phyloP scores from a whole-genome alignment of 371 early-diverging fungal genomes.

The Mortierella sp. region DNA sequence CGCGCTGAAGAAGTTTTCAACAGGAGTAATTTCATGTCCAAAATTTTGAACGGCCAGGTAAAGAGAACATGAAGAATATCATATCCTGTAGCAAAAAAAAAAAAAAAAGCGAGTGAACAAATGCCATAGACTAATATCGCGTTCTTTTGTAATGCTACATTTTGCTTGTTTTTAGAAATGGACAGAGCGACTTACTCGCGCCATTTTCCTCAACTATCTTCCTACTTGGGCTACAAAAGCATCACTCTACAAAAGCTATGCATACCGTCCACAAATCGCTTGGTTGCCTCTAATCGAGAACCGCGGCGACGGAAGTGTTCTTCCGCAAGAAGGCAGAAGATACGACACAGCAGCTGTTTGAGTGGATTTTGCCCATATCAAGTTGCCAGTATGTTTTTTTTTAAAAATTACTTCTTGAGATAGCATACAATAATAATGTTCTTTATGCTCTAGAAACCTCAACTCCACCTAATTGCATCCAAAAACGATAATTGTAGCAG shows the following conservation, averaged over 20 bases:
- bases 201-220: slow-evolving; percentile 5
- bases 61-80: background rate
- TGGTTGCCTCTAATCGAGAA: slow-evolving; percentile 12
- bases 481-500: too few species aligned
- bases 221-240: slow-evolving; percentile 5
- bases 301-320: slow-evolving; percentile 4
- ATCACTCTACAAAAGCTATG: background rate
- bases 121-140: background rate
- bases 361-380: too few species aligned
- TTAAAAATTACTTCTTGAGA: too few species aligned
- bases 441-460: too few species aligned
- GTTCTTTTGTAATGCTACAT: too few species aligned
- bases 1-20: slow-evolving; percentile 1
- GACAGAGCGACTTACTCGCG: slow-evolving; percentile 5
- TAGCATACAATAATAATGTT: too few species aligned
- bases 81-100: too few species aligned
- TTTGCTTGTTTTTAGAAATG: slow-evolving; percentile 2
- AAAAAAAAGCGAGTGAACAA: background rate
- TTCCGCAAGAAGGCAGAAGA: background rate
- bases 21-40: background rate
- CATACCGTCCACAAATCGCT: slow-evolving; percentile 11
- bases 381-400: too few species aligned
- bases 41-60: background rate
- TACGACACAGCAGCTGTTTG: too few species aligned
- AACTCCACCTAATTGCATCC: too few species aligned